Base-by-base conservation (phyloP, 345 rosid genomes). In the Gossypium anomalum region DNA sequence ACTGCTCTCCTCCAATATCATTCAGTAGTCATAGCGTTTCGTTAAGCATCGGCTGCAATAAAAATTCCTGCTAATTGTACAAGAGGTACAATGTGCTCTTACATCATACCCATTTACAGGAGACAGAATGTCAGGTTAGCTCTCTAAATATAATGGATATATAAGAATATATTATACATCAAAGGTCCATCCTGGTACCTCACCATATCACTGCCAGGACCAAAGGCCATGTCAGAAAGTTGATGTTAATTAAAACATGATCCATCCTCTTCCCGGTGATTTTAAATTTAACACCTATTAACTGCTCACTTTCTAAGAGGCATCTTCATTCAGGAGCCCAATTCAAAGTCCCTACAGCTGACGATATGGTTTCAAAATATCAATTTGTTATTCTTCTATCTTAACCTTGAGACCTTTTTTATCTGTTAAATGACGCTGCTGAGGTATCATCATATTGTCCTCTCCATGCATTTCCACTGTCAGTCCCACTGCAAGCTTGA, bases 391-490 rank as follows among this genome's bases (percentile, higher is more conserved):
- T 34, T 34, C 41, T 69, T 22, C n/a, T 17, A 19, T 63, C 4
- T 17, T 38, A 17, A 41, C 13, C 22, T 59, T 47, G 14, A 25
- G 45, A 48, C 20, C 61, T 20, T 57, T 29, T 47, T 77, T 77
- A 92, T 86, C 91, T 78, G 80, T 90, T 90, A 77, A 92, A 92
- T 15, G 98, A 94, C 53, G 92, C 92, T 19, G 92, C 87, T 0
- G 97, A 87, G 84, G 85, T 88, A 74, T 92, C 97, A 14, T 92
- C 95, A 13, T 87, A 87, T 15, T 87, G 95, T 72, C 86, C 87
- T 80, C 91, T 88, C 98, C 97, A 94, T 12, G 89, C 93, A 52
- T 90, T 92, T 44, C 93, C 97, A 10, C 93, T 88, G 81, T 92
- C 93, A 47, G 91, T 89, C 22, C 92, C 97, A 47, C 98, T 94